These are phyloP conservation scores for Pseudopyricularia javanii DNA, from an alignment of 2,329 filamentous ascomycete genomes.

Conservation along the genomic window DNA sequence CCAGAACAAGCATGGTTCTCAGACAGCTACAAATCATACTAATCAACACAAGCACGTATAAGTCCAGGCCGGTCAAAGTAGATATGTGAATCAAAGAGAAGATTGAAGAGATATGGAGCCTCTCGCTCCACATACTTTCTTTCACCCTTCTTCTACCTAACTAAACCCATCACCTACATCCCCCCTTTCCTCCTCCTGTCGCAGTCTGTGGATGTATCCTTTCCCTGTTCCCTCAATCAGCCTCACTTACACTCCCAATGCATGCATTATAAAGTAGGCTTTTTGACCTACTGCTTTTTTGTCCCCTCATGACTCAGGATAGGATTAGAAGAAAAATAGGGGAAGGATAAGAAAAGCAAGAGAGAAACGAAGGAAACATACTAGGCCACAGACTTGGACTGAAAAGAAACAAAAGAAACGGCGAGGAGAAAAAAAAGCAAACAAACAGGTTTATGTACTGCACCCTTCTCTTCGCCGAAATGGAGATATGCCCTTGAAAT, in stretches of 20 bases:
- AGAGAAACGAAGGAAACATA: slow-evolving; percentile 4
- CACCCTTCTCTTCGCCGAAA: neutral
- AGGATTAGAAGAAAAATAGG: too few species aligned
- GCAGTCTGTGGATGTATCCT: neutral
- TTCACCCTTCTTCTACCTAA: neutral
- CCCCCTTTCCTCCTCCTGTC: neutral
- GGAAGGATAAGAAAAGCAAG: slow-evolving; percentile 3
- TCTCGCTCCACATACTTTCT: neutral
- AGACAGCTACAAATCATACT: too few species aligned
- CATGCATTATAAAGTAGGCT: neutral
- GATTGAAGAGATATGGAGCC: neutral
- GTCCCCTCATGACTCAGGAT: neutral
- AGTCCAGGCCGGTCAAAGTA: too few species aligned
- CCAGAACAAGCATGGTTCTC: too few species aligned
- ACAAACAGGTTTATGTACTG: slow-evolving; percentile 7
- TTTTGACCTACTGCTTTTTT: neutral
- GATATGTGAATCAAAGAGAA: too few species aligned
- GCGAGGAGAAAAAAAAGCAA: slow-evolving; percentile 1
- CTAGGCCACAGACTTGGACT: neutral
- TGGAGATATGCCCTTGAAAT: slow-evolving; percentile 10
- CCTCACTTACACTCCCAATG: neutral
- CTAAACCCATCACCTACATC: neutral
- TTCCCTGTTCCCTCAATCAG: neutral
- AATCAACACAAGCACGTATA: too few species aligned
- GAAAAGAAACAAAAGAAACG: slow-evolving; percentile 1